phyloP scores from a whole-genome alignment of 2,329 filamentous ascomycete species.

The Arthrobotrys iridis region DNA sequence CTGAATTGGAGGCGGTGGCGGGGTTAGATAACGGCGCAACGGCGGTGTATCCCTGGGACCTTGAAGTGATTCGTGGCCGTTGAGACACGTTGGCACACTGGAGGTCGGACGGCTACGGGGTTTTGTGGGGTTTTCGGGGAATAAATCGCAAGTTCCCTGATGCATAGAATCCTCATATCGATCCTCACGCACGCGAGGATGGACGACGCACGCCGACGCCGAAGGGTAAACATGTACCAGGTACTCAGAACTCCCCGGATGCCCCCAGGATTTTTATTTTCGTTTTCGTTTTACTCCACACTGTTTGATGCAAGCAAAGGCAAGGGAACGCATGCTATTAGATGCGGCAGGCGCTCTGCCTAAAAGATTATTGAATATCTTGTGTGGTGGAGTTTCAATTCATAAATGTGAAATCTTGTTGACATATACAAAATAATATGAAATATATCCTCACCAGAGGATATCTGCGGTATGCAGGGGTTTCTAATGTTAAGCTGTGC shows the following conservation, averaged over 20 bases:
- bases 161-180: not conserved
- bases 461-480: constrained; percentile 41
- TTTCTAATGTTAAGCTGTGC: not conserved
- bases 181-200: constrained; percentile 7
- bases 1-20: too few relatives aligned
- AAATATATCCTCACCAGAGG: not conserved
- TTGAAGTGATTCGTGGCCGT: not conserved
- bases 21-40: too few relatives aligned
- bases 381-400: not conserved
- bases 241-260: not conserved
- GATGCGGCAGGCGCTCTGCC: constrained; percentile 7
- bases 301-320: too few relatives aligned
- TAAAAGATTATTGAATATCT: not conserved
- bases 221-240: not conserved
- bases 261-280: not conserved
- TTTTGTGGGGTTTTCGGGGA: not conserved
- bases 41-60: too few relatives aligned
- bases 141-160: not conserved
- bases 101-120: not conserved
- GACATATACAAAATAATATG: constrained; percentile 23
- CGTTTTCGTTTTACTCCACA: too few relatives aligned
- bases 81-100: not conserved
- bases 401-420: constrained; percentile 18
- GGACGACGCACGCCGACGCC: not conserved
- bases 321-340: not conserved